Evolutionary conservation across 345 rosid species (phyloP), one percentile per base, ranked within the genome.

Genomic region (Ceriops tagal): DNA sequence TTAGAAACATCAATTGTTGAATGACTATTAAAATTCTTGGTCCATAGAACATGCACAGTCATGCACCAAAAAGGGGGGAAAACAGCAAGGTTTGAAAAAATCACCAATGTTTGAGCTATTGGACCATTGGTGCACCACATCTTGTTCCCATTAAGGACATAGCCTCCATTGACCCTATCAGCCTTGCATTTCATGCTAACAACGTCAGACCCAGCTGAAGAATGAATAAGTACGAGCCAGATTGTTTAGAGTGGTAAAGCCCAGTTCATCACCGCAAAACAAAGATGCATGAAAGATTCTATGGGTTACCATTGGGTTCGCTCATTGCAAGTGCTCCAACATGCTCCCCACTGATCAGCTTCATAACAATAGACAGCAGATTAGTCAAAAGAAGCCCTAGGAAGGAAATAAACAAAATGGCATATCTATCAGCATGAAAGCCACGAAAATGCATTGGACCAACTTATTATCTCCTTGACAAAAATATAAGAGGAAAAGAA

Each of bases 101-200:
- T 80, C 58, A 93, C 98, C 95, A 91, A 73, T 59, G 97, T 93
- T 80, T 93, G 88, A 80, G 98, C 97, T 71, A 73, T 77, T 8
- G 98, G 96, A 68, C 97, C 98, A 86, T 91, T 93, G 30, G 93
- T 93, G 83, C 98, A 93, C 96, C 98, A 93, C 98, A 91, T 93
- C 80, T 91, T 91, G 83, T 85, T 91, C 73, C 98, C 98, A 79
- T 89, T 91, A 64, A 91, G 61, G 53, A 83, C 47, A 78, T 80
- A 93, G 57, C 98, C 97, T 58, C 96, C 97, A 81, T 89, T 88
- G 61, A 86, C 96, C 58, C 83, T 85, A 24, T 93, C 96, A 75
- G 98, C 98, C 78, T 89, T 93, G 82, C 97, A 93, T 81, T 93
- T 93, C 96, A 91, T 86, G 86, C 98, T 77, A 71, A 91, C 92